These are phyloP conservation scores for Tephrocybe sp. DNA, from an alignment of 768 basidiomycete species.

Conservation along the genomic window DNA sequence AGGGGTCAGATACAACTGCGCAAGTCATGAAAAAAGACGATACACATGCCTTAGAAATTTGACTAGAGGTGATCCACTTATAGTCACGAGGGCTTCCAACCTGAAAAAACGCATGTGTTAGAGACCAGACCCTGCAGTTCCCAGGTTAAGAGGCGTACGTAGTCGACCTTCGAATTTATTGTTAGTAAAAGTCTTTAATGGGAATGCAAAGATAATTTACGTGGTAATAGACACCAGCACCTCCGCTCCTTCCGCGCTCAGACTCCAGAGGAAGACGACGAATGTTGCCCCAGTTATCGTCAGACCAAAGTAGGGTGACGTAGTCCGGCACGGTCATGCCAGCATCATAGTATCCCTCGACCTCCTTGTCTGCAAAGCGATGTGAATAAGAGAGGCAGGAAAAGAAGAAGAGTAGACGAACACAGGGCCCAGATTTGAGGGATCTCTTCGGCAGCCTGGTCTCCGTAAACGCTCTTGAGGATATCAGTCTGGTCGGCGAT, in stretches of 20 bases:
- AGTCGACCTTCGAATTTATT: conserved; percentile 38
- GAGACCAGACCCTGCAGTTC: background rate
- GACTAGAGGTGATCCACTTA: conserved; percentile 67
- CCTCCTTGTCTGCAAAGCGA: conserved; percentile 47
- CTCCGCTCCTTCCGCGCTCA: conserved; percentile 62
- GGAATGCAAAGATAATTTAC: conserved; percentile 36
- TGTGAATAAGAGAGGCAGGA: background rate
- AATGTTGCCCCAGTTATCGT: conserved; percentile 78
- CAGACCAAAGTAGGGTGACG: conserved; percentile 67
- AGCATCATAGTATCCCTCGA: conserved; percentile 64
- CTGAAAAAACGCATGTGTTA: conserved; percentile 25
- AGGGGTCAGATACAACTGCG: background rate
- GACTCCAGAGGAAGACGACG: conserved; percentile 54
- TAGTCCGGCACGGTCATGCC: conserved; percentile 65
- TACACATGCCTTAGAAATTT: conserved; percentile 45
- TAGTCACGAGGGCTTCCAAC: conserved; percentile 68
- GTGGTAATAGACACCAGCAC: conserved; percentile 73
- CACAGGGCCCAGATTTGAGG: conserved; percentile 70
- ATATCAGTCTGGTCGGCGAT: conserved; percentile 64
- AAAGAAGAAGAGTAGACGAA: conserved; percentile 24
- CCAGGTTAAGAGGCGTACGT: conserved; percentile 28
- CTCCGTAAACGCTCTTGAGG: conserved; percentile 48
- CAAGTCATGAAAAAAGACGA: background rate
- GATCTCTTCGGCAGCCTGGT: conserved; percentile 44
- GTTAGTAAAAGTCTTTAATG: no score